phyloP scores from a whole-genome alignment of 164 flowering plant genomes.

The Magnolia officinalis region DNA sequence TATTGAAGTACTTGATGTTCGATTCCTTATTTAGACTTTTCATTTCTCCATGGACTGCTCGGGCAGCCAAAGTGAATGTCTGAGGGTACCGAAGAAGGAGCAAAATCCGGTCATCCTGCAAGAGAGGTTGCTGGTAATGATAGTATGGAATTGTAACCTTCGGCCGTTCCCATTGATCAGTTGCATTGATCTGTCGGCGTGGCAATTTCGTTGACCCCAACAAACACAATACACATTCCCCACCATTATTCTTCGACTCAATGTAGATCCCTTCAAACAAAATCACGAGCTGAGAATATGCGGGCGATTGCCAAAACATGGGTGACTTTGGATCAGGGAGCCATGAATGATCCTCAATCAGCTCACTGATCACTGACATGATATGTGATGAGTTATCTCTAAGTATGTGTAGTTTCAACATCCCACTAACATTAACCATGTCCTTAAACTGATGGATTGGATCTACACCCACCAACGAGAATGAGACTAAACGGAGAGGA shows the following conservation, averaged over 20 bases:
- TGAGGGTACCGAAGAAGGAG: constrained; percentile 67
- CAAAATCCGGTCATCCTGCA: constrained; percentile 69
- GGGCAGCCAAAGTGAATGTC: constrained; percentile 39
- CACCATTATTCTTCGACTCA: constrained; percentile 52
- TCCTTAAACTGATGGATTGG: constrained; percentile 32
- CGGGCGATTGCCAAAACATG: constrained; percentile 47
- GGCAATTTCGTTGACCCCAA: constrained; percentile 68
- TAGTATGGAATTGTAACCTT: constrained; percentile 39
- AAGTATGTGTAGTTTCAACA: constrained; percentile 49
- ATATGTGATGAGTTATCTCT: constrained; percentile 8
- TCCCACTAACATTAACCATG: constrained; percentile 49
- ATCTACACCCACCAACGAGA: constrained; percentile 56
- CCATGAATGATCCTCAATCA: not conserved
- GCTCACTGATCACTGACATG: not conserved
- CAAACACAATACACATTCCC: constrained; percentile 70
- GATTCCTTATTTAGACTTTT: constrained; percentile 57
- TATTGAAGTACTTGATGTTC: constrained; percentile 63
- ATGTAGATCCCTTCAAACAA: constrained; percentile 67
- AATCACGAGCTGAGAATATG: constrained; percentile 45
- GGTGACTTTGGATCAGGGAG: constrained; percentile 14
- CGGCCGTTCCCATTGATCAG: constrained; percentile 46
- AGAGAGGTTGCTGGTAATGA: constrained; percentile 42
- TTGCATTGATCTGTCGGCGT: constrained; percentile 45
- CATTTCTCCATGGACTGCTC: constrained; percentile 60
- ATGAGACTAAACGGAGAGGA: constrained; percentile 51